phyloP scores from a whole-genome alignment of 139 green algal genomes.

The Chlorella vulgaris region DNA sequence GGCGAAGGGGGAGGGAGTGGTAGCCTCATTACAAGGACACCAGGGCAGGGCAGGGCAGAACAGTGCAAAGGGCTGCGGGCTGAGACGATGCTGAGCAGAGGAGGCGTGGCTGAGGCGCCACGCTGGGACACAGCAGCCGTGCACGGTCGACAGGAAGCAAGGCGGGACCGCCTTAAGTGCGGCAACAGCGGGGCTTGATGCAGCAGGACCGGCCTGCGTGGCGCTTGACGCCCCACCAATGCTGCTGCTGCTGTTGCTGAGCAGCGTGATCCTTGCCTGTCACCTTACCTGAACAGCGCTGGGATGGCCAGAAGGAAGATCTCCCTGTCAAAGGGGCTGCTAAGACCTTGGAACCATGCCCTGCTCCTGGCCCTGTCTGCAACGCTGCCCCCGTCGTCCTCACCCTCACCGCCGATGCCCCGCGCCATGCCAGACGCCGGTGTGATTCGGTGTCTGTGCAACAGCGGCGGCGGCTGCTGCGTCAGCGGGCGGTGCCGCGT shows the following conservation, averaged over 20 bases:
- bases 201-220: too few species aligned
- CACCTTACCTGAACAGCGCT: constrained; percentile 19
- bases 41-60: background rate
- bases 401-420: too few species aligned
- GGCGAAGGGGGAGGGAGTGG: background rate
- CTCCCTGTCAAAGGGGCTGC: constrained; percentile 38
- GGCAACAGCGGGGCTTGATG: too few species aligned
- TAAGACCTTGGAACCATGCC: constrained; percentile 4
- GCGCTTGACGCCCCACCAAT: too few species aligned
- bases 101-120: too few species aligned
- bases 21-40: background rate
- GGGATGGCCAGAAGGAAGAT: constrained; percentile 45
- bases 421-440: too few species aligned
- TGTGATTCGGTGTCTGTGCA: too few species aligned
- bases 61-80: background rate
- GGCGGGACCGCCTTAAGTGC: too few species aligned
- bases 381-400: background rate
- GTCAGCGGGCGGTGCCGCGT: too few species aligned
- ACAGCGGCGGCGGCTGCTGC: background rate
- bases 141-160: too few species aligned
- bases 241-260: background rate
- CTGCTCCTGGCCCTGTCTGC: background rate
- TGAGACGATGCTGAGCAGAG: background rate
- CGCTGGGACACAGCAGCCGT: too few species aligned
- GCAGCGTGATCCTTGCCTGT: background rate